Evolutionary conservation across 1,284 basidiomycete species (phyloP), one percentile per base, ranked within the genome.

Genomic region (Malassezia obtusa): DNA sequence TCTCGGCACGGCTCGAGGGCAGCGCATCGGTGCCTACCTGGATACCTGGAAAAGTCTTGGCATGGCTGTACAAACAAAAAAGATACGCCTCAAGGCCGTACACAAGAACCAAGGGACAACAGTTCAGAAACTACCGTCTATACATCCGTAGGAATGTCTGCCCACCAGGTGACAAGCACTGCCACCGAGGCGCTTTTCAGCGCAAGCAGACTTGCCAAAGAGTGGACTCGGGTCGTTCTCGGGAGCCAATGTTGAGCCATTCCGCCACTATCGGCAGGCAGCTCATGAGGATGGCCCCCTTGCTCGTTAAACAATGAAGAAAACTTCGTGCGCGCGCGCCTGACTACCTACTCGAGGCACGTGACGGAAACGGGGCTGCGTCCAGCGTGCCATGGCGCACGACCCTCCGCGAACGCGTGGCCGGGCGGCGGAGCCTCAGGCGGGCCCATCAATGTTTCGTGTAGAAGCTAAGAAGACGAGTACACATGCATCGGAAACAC

Each of bases 141-240:
- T n/a, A n/a, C n/a, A n/a, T n/a, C n/a, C n/a, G n/a, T n/a, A n/a
- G n/a, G n/a, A 15, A 50, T 56, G 41, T 56, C 26, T 39, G 53
- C 35, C 44, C 53, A 50, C 53, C 53, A 56, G 53, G 53, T 56
- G 53, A 56, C 53, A 56, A 47, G 37, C n/a, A 7, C 49, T 50
- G 41, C 53, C 45, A 56, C 53, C 53, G 37, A 14, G 53, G 49
- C 49, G 32, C 53, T 56, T 56, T 32, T 40, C 53, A 56, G 49
- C 39, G 45, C 53, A 46, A 45, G 53, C 49, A 40, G 22, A 17
- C 44, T 41, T 56, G 53, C 53, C 53, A 50, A 50, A 56, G 49
- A 56, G 53, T 50, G 53, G 48, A 47, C 52, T 32, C 21, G 38
- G n/a, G 0, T 49, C 12, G 35, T 15, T 54, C 52, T 54, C 31